These are phyloP conservation scores for Harringtonia lauricola DNA, from an alignment of 2,329 filamentous ascomycete species.

Conservation along the genomic window DNA sequence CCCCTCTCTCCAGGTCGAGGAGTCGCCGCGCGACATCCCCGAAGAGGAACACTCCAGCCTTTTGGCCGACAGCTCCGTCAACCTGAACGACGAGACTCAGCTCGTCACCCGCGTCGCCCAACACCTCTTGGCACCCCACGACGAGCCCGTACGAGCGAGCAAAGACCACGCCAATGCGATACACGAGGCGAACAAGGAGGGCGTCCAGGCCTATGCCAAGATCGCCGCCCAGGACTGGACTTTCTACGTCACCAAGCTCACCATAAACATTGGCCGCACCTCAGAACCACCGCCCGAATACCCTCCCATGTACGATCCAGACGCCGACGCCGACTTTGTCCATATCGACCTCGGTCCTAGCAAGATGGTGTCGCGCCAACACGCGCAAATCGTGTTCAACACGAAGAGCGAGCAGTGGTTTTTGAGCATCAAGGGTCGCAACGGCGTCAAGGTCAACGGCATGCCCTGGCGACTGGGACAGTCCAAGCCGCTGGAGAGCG, in stretches of 20 bases:
- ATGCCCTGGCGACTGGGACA: constrained; percentile 54
- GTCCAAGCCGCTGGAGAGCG: constrained; percentile 61
- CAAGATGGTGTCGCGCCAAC: constrained; percentile 69
- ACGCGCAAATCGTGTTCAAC: constrained; percentile 66
- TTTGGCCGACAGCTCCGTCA: constrained; percentile 27
- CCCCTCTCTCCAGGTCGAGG: constrained; percentile 26
- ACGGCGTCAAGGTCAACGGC: constrained; percentile 80
- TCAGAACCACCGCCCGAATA: constrained; percentile 34
- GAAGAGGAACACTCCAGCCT: constrained; percentile 34
- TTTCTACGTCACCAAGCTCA: constrained; percentile 68
- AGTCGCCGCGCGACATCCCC: constrained; percentile 29
- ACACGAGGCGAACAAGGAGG: constrained; percentile 49
- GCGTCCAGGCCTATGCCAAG: constrained; percentile 68
- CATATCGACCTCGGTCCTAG: constrained; percentile 84
- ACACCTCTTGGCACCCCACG: constrained; percentile 30
- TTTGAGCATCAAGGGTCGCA: constrained; percentile 79
- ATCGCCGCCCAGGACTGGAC: constrained; percentile 76
- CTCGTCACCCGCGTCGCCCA: constrained; percentile 45
- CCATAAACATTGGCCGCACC: constrained; percentile 64
- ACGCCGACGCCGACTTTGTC: constrained; percentile 41
- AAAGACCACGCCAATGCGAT: constrained; percentile 53
- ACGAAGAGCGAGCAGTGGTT: constrained; percentile 64
- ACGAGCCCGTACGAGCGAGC: constrained; percentile 43
- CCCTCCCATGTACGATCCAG: constrained; percentile 28
- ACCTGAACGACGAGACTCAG: constrained; percentile 39